These are phyloP conservation scores for Gentiana dahurica DNA, from an alignment of 257 asterid species.

Conservation along the genomic window DNA sequence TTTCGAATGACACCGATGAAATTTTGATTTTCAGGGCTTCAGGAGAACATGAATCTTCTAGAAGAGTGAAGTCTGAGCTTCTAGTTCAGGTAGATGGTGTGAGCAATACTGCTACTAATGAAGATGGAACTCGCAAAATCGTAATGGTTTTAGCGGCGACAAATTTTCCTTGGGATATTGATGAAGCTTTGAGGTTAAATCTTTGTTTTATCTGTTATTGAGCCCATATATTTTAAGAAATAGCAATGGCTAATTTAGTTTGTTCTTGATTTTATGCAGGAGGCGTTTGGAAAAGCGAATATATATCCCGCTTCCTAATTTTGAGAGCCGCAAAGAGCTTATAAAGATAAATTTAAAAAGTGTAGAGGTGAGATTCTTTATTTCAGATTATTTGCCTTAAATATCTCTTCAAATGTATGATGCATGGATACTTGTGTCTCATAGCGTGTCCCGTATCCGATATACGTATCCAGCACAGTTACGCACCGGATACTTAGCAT, in stretches of 20 bases:
- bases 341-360: constrained; percentile 79
- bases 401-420: too few species aligned
- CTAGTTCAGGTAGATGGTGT: constrained; percentile 97
- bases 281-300: constrained; percentile 94
- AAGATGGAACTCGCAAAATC: constrained; percentile 85
- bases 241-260: constrained; percentile 10
- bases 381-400: too few species aligned
- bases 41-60: constrained; percentile 95
- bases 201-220: constrained; percentile 10
- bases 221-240: constrained; percentile 1
- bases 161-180: constrained; percentile 98
- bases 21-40: constrained; percentile 53
- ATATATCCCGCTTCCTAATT: constrained; percentile 87
- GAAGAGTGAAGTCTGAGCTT: constrained; percentile 91
- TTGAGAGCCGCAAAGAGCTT: constrained; percentile 88
- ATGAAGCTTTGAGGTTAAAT: constrained; percentile 83
- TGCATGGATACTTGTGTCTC: too few species aligned
- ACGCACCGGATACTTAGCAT: too few species aligned
- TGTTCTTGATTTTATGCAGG: constrained; percentile 36
- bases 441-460: too few species aligned
- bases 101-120: constrained; percentile 68
- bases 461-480: too few species aligned
- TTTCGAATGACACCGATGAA: too few species aligned
- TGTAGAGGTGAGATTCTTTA: constrained; percentile 52
- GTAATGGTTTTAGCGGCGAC: constrained; percentile 99